Evolutionary conservation across 768 basidiomycete species (phyloP), one percentile per base, ranked within the genome.

Genomic region (Rhodotorula babjevae): DNA sequence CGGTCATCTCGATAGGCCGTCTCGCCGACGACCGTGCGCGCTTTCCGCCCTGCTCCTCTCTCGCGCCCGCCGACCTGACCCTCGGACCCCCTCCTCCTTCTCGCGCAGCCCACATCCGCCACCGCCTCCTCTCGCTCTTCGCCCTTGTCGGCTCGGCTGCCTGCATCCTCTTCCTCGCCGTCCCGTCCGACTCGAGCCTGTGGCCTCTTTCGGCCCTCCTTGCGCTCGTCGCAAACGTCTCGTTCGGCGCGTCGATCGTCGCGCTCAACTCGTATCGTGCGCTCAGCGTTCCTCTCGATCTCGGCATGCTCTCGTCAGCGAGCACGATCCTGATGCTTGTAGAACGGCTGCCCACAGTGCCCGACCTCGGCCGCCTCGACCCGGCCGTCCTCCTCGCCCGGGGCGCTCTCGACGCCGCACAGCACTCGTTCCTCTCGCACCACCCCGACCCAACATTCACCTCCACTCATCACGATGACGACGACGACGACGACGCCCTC

Each of bases 1-100:
- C 89, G 0, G 93, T 99, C 52, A 93, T 99, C 67, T 93, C 94
- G 11, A 90, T 96, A 85, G 92, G 92, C 14, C 87, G 87, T 25
- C 88, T 95, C 67, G 95, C 94, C 2, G 92, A 98, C 81, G 87
- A 90, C 73, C 88, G 93, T 94, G 76, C 69, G 90, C 33, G 63
- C 47, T 27, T n/a, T n/a, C n/a, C n/a, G n/a, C 11, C 56, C 23
- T n/a, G 14, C 2, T 9, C 14, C 23, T 15, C 25, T 19, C 16
- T 10, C 7, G 3, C 46, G 6, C 15, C 10, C 2, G 11, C 10
- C 5, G 19, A 18, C 5, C 56, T 31, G 29, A 49, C 14, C 36
- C 36, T 36, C 36, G 36, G 36, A 36, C 36, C 36, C 36, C 36
- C 9, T 18, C 47, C 25, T 40, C n/a, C 36, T 21, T 3, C 29